phyloP scores from a whole-genome alignment of 164 flowering plant genomes.

The Buxus sempervirens region DNA sequence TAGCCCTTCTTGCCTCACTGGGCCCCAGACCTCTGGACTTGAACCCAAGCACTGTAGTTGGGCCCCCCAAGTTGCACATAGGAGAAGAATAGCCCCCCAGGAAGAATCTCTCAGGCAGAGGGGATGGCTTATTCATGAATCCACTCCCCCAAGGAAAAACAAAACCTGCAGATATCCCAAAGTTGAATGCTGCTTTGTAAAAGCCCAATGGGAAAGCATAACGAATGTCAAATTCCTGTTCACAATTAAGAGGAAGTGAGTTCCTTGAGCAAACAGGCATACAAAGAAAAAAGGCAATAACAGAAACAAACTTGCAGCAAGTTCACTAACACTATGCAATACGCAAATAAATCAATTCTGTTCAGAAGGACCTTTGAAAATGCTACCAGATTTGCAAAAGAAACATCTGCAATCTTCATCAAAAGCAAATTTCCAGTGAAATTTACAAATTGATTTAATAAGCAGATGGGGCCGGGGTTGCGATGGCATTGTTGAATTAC shows the following conservation, averaged over 20 bases:
- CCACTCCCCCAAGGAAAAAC: slow-evolving; percentile 83
- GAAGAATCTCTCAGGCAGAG: slow-evolving; percentile 78
- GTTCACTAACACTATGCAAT: background rate
- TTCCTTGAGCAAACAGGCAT: background rate
- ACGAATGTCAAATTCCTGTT: slow-evolving; percentile 86
- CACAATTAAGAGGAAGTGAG: slow-evolving; percentile 10
- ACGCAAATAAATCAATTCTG: background rate
- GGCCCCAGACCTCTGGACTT: slow-evolving; percentile 80
- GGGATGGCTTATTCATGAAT: slow-evolving; percentile 49
- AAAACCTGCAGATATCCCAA: slow-evolving; percentile 75
- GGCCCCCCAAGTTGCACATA: slow-evolving; percentile 75
- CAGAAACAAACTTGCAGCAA: background rate
- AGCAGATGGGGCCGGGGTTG: no score
- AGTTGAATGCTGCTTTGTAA: slow-evolving; percentile 67
- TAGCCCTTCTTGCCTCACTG: slow-evolving; percentile 61
- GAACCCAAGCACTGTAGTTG: slow-evolving; percentile 70
- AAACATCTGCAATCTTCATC: no score
- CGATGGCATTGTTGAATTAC: no score
- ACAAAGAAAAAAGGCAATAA: background rate
- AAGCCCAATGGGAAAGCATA: slow-evolving; percentile 86
- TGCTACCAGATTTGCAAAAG: no score
- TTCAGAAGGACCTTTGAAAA: background rate
- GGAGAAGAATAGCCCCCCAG: slow-evolving; percentile 87
- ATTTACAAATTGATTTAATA: no score
- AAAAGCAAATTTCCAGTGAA: no score